A percentile compares a stretch with the other conserved stretches of the same genome.
These are phyloP conservation scores for Paxillus rubicundulus DNA, from an alignment of 768 basidiomycete genomes.

Conservation along the genomic window DNA sequence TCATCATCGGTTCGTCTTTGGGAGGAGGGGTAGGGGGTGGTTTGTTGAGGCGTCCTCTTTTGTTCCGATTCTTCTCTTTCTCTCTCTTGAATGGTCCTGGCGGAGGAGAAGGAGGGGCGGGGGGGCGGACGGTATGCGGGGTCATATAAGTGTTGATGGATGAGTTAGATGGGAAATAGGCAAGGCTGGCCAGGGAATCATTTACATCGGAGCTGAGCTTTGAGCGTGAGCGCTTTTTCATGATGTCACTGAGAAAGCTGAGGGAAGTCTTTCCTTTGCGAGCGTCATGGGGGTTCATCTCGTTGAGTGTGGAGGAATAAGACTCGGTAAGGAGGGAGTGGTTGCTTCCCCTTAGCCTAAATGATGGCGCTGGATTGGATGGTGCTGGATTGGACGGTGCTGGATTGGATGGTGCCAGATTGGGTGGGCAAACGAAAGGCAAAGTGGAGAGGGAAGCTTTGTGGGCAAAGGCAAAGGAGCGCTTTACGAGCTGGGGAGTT, in stretches of 20 bases:
- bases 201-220: conserved; percentile 36
- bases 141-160: conserved; percentile 19
- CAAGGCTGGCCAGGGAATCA: conserved; percentile 29
- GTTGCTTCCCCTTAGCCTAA: conserved; percentile 30
- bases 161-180: conserved; percentile 39
- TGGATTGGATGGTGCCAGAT: conserved; percentile 31
- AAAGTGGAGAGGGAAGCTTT: conserved; percentile 40
- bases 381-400: no score
- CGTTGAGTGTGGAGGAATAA: conserved; percentile 31
- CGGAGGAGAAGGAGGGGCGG: conserved; percentile 6
- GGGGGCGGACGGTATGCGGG: conserved; percentile 1
- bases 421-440: conserved; percentile 32
- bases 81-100: conserved; percentile 26
- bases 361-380: conserved; percentile 32
- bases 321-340: conserved; percentile 26
- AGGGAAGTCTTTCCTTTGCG: conserved; percentile 49
- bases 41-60: conserved; percentile 22
- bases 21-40: conserved; percentile 13
- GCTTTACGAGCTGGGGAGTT: conserved; percentile 13
- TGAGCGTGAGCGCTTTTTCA: conserved; percentile 40
- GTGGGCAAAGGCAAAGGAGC: conserved; percentile 24
- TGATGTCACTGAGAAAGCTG: conserved; percentile 39
- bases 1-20: conserved; percentile 29
- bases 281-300: conserved; percentile 33
- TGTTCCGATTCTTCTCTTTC: conserved; percentile 22